Conservation (phyloP, 495 filamentous ascomycete species). For the Recurvomyces mirabilis region DNA sequence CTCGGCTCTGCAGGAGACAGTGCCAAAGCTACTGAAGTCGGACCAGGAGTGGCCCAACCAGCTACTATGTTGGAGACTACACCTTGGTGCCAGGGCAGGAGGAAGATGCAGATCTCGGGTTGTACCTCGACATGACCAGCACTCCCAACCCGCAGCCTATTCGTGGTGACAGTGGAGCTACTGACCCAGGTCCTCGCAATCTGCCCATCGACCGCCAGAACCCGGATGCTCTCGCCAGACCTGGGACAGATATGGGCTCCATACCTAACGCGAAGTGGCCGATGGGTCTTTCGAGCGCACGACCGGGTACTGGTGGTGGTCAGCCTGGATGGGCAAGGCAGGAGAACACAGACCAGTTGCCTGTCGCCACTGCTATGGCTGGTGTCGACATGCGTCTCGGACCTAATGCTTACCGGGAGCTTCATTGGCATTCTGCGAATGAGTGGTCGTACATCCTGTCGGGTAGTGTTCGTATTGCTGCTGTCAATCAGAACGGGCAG, state of each 20-base stretch:
- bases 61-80: not conserved
- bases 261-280: constrained; percentile 63
- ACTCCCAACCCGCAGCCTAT: constrained; percentile 58
- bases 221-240: constrained; percentile 54
- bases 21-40: not conserved
- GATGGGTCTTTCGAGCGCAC: constrained; percentile 54
- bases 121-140: constrained; percentile 52
- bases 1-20: constrained; percentile 15
- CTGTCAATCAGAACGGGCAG: constrained; percentile 51
- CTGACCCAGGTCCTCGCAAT: constrained; percentile 52
- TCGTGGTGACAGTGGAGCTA: constrained; percentile 40
- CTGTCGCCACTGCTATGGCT: constrained; percentile 55
- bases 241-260: constrained; percentile 51
- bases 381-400: constrained; percentile 70
- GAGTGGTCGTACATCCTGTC: constrained; percentile 60
- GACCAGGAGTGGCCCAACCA: not conserved
- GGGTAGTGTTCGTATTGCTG: constrained; percentile 49
- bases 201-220: constrained; percentile 52
- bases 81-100: constrained; percentile 44
- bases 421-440: constrained; percentile 61
- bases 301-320: constrained; percentile 40
- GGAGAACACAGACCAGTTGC: constrained; percentile 51
- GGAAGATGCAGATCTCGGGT: constrained; percentile 44
- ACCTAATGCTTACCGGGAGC: constrained; percentile 53
- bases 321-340: constrained; percentile 58